Conservation (phyloP, 768 basidiomycete species). For the Vararia minispora region DNA sequence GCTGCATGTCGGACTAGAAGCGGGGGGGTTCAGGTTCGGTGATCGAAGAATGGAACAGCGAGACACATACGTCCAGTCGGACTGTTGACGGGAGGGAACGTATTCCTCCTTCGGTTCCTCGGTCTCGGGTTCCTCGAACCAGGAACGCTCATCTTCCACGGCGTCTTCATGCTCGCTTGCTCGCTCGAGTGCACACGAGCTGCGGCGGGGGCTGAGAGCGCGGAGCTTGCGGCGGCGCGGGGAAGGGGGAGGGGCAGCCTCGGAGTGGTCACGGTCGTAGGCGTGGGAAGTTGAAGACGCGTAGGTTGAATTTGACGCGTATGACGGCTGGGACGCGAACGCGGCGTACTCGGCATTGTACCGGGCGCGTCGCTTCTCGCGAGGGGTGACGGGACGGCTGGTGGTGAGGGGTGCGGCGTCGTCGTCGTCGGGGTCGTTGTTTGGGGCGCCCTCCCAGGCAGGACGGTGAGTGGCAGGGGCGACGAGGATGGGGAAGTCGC, state of each 20-base stretch:
- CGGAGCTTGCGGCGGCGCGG: conserved; percentile 9
- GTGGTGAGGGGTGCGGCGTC: conserved; percentile 6
- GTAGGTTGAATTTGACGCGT: background rate
- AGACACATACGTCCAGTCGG: conserved; percentile 15
- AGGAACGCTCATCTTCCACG: conserved; percentile 2
- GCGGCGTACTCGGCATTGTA: conserved; percentile 6
- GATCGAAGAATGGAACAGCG: background rate
- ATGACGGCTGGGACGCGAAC: conserved; percentile 11
- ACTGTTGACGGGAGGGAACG: background rate
- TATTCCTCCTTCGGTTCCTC: conserved; percentile 6
- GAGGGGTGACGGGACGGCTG: conserved; percentile 8
- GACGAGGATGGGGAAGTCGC: conserved; percentile 42
- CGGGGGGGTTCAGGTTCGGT: background rate
- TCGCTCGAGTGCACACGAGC: too few relatives aligned
- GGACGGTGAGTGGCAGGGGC: conserved; percentile 19
- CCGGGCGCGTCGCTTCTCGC: conserved; percentile 13
- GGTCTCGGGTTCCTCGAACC: background rate
- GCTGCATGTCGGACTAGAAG: conserved; percentile 42
- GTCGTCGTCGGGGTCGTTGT: conserved; percentile 19
- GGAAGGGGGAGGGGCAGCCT: conserved; percentile 6
- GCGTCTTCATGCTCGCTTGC: background rate
- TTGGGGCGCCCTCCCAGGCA: conserved; percentile 24
- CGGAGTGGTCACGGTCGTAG: conserved; percentile 2
- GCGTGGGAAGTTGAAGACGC: background rate
- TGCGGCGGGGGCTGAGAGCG: conserved; percentile 3